phyloP scores from a whole-genome alignment of 1,139 yeast species.

The Protomyces pachydermus region DNA sequence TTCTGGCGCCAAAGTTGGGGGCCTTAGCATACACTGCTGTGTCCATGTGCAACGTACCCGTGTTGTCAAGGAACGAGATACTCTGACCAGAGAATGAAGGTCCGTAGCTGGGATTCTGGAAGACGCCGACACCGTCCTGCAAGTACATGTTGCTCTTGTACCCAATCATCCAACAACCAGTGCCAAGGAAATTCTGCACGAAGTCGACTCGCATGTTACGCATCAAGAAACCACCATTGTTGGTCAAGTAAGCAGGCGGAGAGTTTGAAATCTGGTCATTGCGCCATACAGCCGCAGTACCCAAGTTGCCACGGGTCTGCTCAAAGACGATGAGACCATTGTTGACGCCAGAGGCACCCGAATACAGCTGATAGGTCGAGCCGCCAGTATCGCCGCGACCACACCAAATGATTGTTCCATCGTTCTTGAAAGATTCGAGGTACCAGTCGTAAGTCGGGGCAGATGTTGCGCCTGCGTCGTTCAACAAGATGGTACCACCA shows the following conservation, averaged over 20 bases:
- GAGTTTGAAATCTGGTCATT: background rate
- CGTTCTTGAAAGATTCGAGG: slow-evolving; percentile 7
- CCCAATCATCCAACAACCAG: slow-evolving; percentile 11
- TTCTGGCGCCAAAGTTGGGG: slow-evolving; percentile 3
- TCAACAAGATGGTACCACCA: background rate
- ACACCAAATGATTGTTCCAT: slow-evolving; percentile 5
- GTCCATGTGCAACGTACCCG: slow-evolving; percentile 6
- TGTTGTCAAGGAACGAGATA: slow-evolving; percentile 3
- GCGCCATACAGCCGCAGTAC: slow-evolving; percentile 9
- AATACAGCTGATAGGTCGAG: too few species aligned
- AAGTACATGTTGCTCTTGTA: slow-evolving; percentile 1
- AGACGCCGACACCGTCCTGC: slow-evolving; percentile 4
- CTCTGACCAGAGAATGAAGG: background rate
- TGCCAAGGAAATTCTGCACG: slow-evolving; percentile 12
- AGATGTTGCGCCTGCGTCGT: background rate
- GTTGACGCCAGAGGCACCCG: background rate
- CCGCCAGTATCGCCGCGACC: slow-evolving; percentile 7
- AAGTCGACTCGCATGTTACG: slow-evolving; percentile 2
- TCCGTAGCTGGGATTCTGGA: slow-evolving; percentile 1
- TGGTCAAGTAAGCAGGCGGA: background rate
- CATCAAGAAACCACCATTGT: slow-evolving; percentile 13
- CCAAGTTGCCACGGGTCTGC: slow-evolving; percentile 2
- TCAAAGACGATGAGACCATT: background rate
- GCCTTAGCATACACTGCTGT: slow-evolving; percentile 1
- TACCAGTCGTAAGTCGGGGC: slow-evolving; percentile 4